phyloP scores from a whole-genome alignment of 805 yeast genomes.

The Pichia ethanolica region DNA sequence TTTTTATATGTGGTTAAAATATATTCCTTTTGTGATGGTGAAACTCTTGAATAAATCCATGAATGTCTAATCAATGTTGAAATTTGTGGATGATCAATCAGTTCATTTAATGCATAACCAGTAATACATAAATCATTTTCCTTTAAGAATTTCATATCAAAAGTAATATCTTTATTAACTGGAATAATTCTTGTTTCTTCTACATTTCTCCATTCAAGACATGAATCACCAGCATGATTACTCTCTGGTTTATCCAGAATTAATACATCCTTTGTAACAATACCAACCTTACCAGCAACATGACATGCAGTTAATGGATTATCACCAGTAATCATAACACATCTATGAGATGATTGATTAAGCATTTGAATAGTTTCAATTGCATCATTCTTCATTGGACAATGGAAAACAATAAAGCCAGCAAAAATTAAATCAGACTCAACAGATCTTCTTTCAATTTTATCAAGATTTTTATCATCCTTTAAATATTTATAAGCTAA shows the following conservation, averaged over 20 bases:
- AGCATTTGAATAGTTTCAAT: constrained; percentile 84
- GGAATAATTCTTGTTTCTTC: constrained; percentile 68
- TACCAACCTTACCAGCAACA: constrained; percentile 89
- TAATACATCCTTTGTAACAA: constrained; percentile 75
- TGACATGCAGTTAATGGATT: constrained; percentile 97
- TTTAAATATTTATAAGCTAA: constrained; percentile 73
- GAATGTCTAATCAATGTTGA: constrained; percentile 73
- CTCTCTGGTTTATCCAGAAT: constrained; percentile 77
- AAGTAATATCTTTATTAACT: constrained; percentile 48
- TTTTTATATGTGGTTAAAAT: constrained; percentile 76
- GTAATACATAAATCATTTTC: constrained; percentile 84
- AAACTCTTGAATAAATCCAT: constrained; percentile 97
- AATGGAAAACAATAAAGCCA: constrained; percentile 93
- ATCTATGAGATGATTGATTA: constrained; percentile 91
- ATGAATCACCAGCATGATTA: constrained; percentile 44
- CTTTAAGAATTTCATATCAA: constrained; percentile 51
- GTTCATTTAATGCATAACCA: constrained; percentile 74
- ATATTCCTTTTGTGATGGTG: constrained; percentile 92
- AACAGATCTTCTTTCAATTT: constrained; percentile 64
- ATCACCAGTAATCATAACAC: constrained; percentile 98
- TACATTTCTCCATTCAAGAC: constrained; percentile 78
- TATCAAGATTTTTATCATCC: constrained; percentile 40
- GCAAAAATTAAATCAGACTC: constrained; percentile 74
- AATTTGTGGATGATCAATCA: constrained; percentile 63
- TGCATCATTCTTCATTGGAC: constrained; percentile 94